Conservation (phyloP, 2,329 filamentous ascomycete genomes). For the Acarospora socialis region DNA sequence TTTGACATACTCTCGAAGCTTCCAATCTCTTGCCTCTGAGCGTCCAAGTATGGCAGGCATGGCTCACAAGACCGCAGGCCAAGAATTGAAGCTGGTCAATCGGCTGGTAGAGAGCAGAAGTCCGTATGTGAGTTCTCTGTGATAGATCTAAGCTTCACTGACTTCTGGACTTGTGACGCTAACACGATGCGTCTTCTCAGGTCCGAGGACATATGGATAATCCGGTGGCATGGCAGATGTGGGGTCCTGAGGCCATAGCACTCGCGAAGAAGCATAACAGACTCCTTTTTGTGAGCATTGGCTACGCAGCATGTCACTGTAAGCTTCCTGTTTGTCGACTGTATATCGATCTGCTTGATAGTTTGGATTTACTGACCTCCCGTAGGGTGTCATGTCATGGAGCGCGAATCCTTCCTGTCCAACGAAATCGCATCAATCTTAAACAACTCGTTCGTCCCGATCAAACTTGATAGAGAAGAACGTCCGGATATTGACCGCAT, state of each 20-base stretch:
- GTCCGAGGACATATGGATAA: slow-evolving; percentile 65
- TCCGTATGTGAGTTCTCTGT: slow-evolving; percentile 43
- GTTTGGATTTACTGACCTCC: no score
- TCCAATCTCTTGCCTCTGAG: no score
- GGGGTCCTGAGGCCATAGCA: slow-evolving; percentile 61
- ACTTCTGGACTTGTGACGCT: slow-evolving; percentile 1
- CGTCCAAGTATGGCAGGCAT: no score
- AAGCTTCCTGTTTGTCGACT: slow-evolving; percentile 23
- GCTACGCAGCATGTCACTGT: slow-evolving; percentile 94
- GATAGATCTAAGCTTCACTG: slow-evolving; percentile 1
- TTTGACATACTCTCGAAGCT: no score
- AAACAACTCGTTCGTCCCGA: slow-evolving; percentile 76
- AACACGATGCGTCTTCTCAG: slow-evolving; percentile 21
- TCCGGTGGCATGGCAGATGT: slow-evolving; percentile 81
- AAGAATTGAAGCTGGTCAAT: slow-evolving; percentile 33
- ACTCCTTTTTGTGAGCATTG: slow-evolving; percentile 84
- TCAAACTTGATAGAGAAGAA: slow-evolving; percentile 88
- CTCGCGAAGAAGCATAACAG: slow-evolving; percentile 71
- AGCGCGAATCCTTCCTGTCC: slow-evolving; percentile 80
- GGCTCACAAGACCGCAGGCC: slow-evolving; percentile 2
- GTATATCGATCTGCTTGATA: background rate
- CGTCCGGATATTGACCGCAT: slow-evolving; percentile 87
- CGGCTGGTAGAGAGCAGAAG: slow-evolving; percentile 47
- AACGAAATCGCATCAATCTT: slow-evolving; percentile 64
- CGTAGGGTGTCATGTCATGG: slow-evolving; percentile 76